Evolutionary conservation across 495 filamentous ascomycete species (phyloP), one percentile per base, ranked within the genome.

Genomic region (Penicillium angulare): DNA sequence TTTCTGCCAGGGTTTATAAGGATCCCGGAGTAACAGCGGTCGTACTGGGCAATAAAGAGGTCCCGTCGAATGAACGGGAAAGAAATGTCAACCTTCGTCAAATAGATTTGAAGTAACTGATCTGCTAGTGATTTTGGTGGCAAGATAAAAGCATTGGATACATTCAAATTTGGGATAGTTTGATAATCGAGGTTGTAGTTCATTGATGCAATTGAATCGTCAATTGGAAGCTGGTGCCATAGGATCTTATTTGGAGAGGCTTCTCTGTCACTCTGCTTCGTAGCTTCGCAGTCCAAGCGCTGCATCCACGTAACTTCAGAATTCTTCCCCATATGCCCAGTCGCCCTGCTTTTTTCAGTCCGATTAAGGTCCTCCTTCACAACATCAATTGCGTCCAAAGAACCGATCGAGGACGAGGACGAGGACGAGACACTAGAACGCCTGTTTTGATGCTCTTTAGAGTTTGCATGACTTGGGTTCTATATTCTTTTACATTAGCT

Each of bases 231-330:
- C 17, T 12, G 39, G 9, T 13, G 17, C 18, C 18, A 13, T 12
- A n/a, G n/a, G n/a, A n/a, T n/a, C n/a, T n/a, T n/a, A n/a, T n/a
- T n/a, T n/a, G n/a, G n/a, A n/a, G n/a, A n/a, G n/a, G n/a, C n/a
- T n/a, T 24, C 12, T 42, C 17, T 18, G 17, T 18, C n/a, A n/a
- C n/a, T n/a, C 18, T 10, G 3, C 13, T 15, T 23, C 3, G 15
- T 23, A 21, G 39, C 7, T 26, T 42, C 39, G 13, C 2, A 7
- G 12, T 42, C 39, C 24, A 44, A 17, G 16, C 13, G 29, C 16
- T 79, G 78, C 47, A 84, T 72, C 82, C 83, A 85, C 29, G 68
- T 69, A 17, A 84, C 61, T 38, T 82, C 80, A 1, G 81, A 85
- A 43, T 76, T 81, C 52, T 83, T 83, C 18, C 26, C 26, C 26